Evolutionary conservation across 371 early-diverging fungal species (phyloP), one percentile per base, ranked within the genome.

Genomic region (Encephalitozoon intestinalis): DNA sequence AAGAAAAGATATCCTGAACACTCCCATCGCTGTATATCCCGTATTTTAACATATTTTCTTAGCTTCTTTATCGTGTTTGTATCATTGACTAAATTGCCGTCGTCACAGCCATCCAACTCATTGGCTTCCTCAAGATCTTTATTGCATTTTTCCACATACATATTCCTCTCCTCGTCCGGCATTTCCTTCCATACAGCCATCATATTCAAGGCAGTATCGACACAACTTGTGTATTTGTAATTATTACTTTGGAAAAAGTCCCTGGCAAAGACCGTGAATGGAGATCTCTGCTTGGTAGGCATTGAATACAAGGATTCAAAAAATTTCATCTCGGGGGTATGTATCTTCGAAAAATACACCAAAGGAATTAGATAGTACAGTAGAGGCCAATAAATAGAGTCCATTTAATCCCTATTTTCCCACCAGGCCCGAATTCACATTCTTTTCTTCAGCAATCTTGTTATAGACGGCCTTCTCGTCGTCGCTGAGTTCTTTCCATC

Each of bases 401-500:
- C 18, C 25, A 34, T 28, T 65, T 41, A 40, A 41, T 41, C 3
- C 28, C 25, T 26, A 65, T 41, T 18, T 18, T 15, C 25, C 40
- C 5, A 53, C 41, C 39, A 53, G 21, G 1, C 40, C 46, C 3
- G 28, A 23, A 26, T 41, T 43, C 39, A 64, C n/a, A 31, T 46
- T 58, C 58, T 58, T 63, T 25, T 58, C 66, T 18, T 44, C 73
- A 4, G 80, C 82, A 31, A 73, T 75, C 49, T 65, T 50, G 30
- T 76, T 73, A 58, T 81, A 81, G 7, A 23, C 71, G 18, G 67
- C 77, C 69, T 78, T 80, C 68, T 73, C 70, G 1, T 69, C 78
- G 4, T 58, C 70, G 18, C 71, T 51, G 12, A 82, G 67, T 12
- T 53, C 37, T 39, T 70, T 68, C 81, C 81, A 82, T 72, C 81